These are phyloP conservation scores for Pisolithus orientalis DNA, from an alignment of 768 basidiomycete species.

Conservation along the genomic window DNA sequence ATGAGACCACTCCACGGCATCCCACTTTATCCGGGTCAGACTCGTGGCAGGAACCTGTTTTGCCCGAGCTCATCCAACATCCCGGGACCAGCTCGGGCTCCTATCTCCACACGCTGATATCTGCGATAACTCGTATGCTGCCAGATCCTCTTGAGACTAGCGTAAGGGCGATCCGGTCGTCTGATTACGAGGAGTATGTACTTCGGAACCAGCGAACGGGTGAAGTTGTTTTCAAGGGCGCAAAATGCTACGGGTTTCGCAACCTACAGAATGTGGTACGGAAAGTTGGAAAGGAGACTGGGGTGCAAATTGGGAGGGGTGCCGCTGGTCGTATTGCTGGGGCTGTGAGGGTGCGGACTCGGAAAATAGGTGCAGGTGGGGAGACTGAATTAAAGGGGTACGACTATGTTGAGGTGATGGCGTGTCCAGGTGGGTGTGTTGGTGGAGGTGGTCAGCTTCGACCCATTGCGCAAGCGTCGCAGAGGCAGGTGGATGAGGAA, in stretches of 20 bases:
- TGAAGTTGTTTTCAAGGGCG: slow-evolving; percentile 79
- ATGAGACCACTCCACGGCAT: slow-evolving; percentile 34
- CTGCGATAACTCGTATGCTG: slow-evolving; percentile 40
- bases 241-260: slow-evolving; percentile 94
- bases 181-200: slow-evolving; percentile 74
- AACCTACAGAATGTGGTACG: slow-evolving; percentile 96
- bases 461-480: slow-evolving; percentile 11
- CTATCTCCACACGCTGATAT: slow-evolving; percentile 78
- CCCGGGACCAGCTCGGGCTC: slow-evolving; percentile 88
- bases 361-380: slow-evolving; percentile 22
- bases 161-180: slow-evolving; percentile 56
- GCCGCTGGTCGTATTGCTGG: slow-evolving; percentile 44
- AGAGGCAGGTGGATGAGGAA: slow-evolving; percentile 47
- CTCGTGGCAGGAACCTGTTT: background rate
- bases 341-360: slow-evolving; percentile 18
- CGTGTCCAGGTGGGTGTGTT: slow-evolving; percentile 95
- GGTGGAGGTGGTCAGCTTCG: slow-evolving; percentile 88
- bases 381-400: slow-evolving; percentile 45
- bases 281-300: slow-evolving; percentile 82
- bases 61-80: slow-evolving; percentile 75
- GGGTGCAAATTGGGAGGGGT: slow-evolving; percentile 66
- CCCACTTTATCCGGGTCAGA: slow-evolving; percentile 5
- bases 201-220: slow-evolving; percentile 41
- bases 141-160: slow-evolving; percentile 42
- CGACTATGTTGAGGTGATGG: slow-evolving; percentile 98